phyloP scores from a whole-genome alignment of 163 green algal genomes.

The Prototheca stagnorum region DNA sequence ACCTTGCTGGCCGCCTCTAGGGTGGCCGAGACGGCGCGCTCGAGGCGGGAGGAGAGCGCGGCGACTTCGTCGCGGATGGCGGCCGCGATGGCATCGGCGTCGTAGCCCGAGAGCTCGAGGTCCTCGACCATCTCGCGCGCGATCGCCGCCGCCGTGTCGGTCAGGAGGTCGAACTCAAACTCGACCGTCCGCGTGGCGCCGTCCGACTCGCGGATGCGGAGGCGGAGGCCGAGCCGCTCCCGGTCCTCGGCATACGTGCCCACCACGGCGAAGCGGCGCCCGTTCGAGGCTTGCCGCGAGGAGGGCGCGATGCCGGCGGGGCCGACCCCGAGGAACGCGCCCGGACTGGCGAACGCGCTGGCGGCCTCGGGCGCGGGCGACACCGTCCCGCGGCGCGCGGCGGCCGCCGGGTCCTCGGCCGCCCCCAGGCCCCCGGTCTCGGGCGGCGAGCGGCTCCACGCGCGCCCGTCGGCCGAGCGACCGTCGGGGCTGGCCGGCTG shows the following conservation, averaged over 20 bases:
- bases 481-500: too few species aligned
- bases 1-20: slow-evolving; percentile 2
- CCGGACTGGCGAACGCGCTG: too few species aligned
- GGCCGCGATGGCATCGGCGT: slow-evolving; percentile 50
- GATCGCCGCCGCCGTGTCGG: slow-evolving; percentile 60
- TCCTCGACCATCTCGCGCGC: slow-evolving; percentile 75
- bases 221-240: slow-evolving; percentile 51
- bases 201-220: slow-evolving; percentile 53
- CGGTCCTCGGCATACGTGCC: slow-evolving; percentile 30
- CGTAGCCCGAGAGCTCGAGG: slow-evolving; percentile 44
- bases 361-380: too few species aligned
- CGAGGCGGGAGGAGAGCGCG: slow-evolving; percentile 4
- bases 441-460: too few species aligned
- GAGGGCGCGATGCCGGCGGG: too few species aligned
- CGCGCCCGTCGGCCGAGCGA: too few species aligned
- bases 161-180: slow-evolving; percentile 65
- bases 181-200: slow-evolving; percentile 58
- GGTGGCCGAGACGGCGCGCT: background rate
- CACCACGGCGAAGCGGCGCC: slow-evolving; percentile 16
- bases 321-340: too few species aligned
- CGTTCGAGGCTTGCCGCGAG: too few species aligned
- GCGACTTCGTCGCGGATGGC: slow-evolving; percentile 30
- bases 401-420: too few species aligned
- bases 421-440: too few species aligned
- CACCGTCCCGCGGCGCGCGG: too few species aligned